Evolutionary conservation across 1,139 yeast genomes (phyloP), one percentile per base, ranked within the genome.

Genomic region (Magnusiomyces paraingens): DNA sequence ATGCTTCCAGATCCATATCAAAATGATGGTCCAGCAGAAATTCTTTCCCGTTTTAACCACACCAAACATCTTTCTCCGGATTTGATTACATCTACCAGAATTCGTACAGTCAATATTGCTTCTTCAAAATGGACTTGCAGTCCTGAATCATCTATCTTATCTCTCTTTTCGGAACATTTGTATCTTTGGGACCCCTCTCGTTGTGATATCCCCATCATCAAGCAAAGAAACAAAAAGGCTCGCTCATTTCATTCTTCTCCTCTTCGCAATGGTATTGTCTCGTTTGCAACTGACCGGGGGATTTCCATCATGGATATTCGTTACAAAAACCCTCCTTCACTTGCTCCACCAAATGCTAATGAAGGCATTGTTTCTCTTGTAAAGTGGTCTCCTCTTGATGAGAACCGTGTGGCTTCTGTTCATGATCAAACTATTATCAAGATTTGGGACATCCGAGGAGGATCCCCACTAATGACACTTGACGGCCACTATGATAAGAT

Each of bases 401-500:
- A 80, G 18, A 77, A 83, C 61, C 72, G 81, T 17, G 73, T 87
- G 46, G 89, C 91, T 1, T 80, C 90, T 1, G 81, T 84, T 5
- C 86, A 82, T 61, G 73, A 75, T 49, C 83, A 82, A 61, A 80
- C 81, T 2, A 70, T 79, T 1, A 77, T 84, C 47, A 73, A 84
- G 61, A 71, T 87, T 47, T 87, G 95, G 94, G 95, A 87, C 69
- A 79, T 86, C 48, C 75, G 95, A 57, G 72, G 74, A 45, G 78
- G 75, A 17, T 59, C 63, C 10, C 81, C 83, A 8, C 72, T 81
- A 55, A 78, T 81, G 8, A 71, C 73, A 40, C 70, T 86, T 42
- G 66, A 70, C 5, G 88, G 88, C 0, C 90, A 84, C 64, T 67
- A 73, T 8, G 83, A 80, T 57, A 64, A 68, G 38, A 73, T 86